Evolutionary conservation across 2,329 filamentous ascomycete genomes (phyloP), one percentile per base, ranked within the genome.

Genomic region (Pseudogymnoascus sp.): DNA sequence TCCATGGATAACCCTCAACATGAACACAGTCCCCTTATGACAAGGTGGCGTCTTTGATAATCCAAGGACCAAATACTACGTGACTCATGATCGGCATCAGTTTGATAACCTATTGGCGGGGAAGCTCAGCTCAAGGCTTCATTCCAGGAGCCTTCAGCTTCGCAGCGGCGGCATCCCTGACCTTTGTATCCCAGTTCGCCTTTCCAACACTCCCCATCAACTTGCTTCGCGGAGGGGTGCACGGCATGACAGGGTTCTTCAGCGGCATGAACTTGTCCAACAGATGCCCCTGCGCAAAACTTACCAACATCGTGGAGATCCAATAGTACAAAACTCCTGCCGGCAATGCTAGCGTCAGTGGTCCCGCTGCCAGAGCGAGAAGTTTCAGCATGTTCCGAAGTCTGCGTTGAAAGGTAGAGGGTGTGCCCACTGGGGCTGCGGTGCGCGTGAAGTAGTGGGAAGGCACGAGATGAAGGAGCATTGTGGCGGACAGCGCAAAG

Each of bases 241-340:
- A 76, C 10, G 71, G 68, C 35, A 69, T 66, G 13, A 76, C 66
- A 1, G 72, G 70, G 29, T 68, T 66, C 26, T 69, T 73, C 3
- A 72, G 63, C 21, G 76, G 75, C 71, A 79, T 75, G 26, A 75
- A 69, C 59, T 71, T 75, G 21, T 77, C 73, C 66, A 81, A 64
- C 17, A 78, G 23, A 61, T 67, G 65, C 3, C 70, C 71, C 67
- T 81, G 79, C 15, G 75, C 61, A 33, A 74, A 77, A 42, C 77
- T 78, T 46, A 77, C 65, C 64, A 74, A 70, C 29, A 74, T 75
- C 64, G 77, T 80, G 3, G 74, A 76, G 33, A 80, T 77, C 80
- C 80, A 82, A 67, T 82, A 82, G 6, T 82, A 67, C 68, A 81
- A 68, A 64, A 82, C 72, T 0, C 77, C 79, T 29, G 71, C 70